Evolutionary conservation across 805 yeast genomes (phyloP).

Genomic region (Myxozyma udenii): DNA sequence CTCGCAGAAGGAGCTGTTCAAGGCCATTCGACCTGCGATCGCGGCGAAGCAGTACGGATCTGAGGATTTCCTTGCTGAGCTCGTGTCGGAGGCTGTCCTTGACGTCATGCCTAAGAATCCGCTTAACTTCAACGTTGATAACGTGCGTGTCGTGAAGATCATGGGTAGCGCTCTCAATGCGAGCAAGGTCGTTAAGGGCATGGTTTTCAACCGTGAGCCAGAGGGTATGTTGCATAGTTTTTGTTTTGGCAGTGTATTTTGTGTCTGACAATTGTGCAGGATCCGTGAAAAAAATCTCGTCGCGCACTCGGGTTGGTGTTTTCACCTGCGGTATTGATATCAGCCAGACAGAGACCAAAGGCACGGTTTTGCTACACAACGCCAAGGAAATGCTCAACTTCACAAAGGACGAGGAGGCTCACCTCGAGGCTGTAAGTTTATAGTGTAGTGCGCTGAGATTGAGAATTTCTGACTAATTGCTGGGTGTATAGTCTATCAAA

Average conservation of each 20-base stretch:
- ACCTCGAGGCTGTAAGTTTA: constrained; percentile 59
- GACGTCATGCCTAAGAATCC: constrained; percentile 71
- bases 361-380: constrained; percentile 91
- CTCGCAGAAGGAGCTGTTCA: constrained; percentile 55
- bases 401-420: constrained; percentile 93
- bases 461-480: neutral
- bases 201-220: constrained; percentile 98
- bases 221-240: constrained; percentile 51
- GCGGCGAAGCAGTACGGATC: constrained; percentile 91
- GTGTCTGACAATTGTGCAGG: constrained; percentile 47
- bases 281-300: constrained; percentile 59
- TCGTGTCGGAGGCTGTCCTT: constrained; percentile 82
- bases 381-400: constrained; percentile 97
- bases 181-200: constrained; percentile 85
- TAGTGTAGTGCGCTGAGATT: too few relatives aligned
- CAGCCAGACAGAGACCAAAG: constrained; percentile 96
- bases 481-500: constrained; percentile 57
- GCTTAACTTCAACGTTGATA: constrained; percentile 77
- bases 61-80: constrained; percentile 70
- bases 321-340: constrained; percentile 93
- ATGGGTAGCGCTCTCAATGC: constrained; percentile 81
- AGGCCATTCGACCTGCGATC: constrained; percentile 80
- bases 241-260: neutral
- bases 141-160: constrained; percentile 90
- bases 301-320: constrained; percentile 80